Evolutionary conservation across 495 filamentous ascomycete species (phyloP), one percentile per base, ranked within the genome.

Genomic region (Chaetomium fimeti): DNA sequence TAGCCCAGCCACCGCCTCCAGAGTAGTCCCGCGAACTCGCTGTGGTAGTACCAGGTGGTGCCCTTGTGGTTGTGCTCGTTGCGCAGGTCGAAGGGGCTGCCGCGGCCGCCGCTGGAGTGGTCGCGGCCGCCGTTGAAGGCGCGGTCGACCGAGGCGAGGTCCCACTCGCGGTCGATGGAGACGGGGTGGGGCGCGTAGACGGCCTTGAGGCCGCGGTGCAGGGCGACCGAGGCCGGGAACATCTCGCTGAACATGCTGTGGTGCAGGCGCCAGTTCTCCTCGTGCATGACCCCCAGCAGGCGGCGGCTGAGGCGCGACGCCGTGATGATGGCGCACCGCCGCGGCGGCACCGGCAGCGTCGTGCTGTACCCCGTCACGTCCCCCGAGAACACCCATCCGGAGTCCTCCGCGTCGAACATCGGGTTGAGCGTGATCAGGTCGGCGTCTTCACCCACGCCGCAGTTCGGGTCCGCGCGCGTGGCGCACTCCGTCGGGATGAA

Each of bases 341-440:
- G 89, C 0, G 91, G 92, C 3, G 91, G 88, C 36, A 84, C 76
- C n/a, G 84, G 82, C 5, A 71, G 65, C 15, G 82, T 78, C 27
- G 71, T 81, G 72, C 89, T 88, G 74, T 97, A 98, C 27, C 94
- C 94, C 0, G 93, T 94, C 16, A 92, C 85, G 74, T 97, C 94
- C 59, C 88, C 81, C 1, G 85, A 80, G 40, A 97, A 91, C 18
- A 91, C 79, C 94, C 94, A 98, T 61, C 88, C 91, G 0, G 92
- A 96, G 47, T 86, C 83, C 22, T 90, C 86, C 0, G 92, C 88
- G 74, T 98, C 89, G 74, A 96, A 98, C 24, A 98, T 81, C 2
- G 94, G 94, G 73, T 96, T 97, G 75, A 98, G 88, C 5, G 91
- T 93, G 66, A 98, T 92, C 53, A 98, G 83, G 75, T 98, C 94